A percentile compares a stretch with the other conserved stretches of the same genome.
Evolutionary conservation across 2,329 filamentous ascomycete species (phyloP).

Genomic region (Cytospora piceicola): DNA sequence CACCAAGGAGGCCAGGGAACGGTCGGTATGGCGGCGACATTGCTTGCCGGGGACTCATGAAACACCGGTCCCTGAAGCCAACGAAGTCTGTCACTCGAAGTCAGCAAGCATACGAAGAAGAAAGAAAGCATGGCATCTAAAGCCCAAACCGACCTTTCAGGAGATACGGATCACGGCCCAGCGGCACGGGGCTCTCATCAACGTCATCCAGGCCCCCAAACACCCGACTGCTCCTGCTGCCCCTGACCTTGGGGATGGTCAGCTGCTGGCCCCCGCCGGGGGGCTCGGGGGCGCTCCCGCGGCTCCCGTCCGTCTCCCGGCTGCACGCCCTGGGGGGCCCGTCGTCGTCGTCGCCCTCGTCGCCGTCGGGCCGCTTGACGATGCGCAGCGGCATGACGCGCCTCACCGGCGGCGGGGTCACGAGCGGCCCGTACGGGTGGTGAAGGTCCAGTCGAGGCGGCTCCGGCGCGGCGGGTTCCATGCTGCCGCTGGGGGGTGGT

Average conservation of each 20-base stretch:
- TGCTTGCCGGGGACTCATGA: constrained; percentile 15
- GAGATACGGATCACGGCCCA: constrained; percentile 20
- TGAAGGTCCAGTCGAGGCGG: constrained; percentile 40
- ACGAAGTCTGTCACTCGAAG: neutral
- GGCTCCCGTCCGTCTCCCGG: constrained; percentile 34
- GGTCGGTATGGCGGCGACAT: constrained; percentile 16
- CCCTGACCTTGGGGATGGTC: constrained; percentile 44
- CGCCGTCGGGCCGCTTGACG: constrained; percentile 45
- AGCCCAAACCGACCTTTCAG: constrained; percentile 5
- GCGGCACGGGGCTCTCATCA: constrained; percentile 17
- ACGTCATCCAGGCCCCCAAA: constrained; percentile 13
- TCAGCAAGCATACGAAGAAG: neutral
- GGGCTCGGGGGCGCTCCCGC: constrained; percentile 34
- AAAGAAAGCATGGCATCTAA: neutral
- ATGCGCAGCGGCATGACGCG: constrained; percentile 54
- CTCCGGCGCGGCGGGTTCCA: constrained; percentile 42
- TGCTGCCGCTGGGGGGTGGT: constrained; percentile 31
- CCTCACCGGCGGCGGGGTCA: constrained; percentile 21
- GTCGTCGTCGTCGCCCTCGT: neutral
- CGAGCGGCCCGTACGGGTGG: constrained; percentile 32
- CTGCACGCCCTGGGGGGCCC: constrained; percentile 31
- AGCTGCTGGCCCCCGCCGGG: constrained; percentile 36
- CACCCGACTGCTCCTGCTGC: constrained; percentile 19
- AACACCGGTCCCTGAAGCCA: constrained; percentile 25
- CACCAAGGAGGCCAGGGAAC: constrained; percentile 22